Percentiles rank a stretch among this genome's conserved stretches.
Conservation (phyloP, 306 rosid species). For the Quercus bicolor region DNA sequence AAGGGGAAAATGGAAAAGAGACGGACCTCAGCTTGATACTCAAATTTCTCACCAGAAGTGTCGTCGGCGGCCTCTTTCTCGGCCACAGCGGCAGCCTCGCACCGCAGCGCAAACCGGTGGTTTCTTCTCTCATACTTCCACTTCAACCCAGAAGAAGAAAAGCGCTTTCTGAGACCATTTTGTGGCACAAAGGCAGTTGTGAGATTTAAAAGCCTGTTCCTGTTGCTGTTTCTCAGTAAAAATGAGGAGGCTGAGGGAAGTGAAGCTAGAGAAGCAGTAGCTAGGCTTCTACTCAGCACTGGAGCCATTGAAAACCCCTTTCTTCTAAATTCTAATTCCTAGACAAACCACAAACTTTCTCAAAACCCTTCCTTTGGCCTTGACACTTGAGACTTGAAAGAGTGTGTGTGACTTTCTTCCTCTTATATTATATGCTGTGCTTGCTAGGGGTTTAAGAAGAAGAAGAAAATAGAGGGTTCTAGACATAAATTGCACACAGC, state of each 20-base stretch:
- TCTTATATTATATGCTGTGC: neutral
- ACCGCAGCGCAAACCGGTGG: conserved; percentile 43
- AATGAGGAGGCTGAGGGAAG: conserved; percentile 62
- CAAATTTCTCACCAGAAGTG: conserved; percentile 69
- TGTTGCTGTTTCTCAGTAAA: conserved; percentile 21
- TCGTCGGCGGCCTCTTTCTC: conserved; percentile 80
- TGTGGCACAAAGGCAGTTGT: conserved; percentile 57
- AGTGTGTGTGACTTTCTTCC: no score
- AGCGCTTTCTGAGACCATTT: conserved; percentile 35
- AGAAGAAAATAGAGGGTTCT: conserved; percentile 34
- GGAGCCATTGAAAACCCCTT: conserved; percentile 58
- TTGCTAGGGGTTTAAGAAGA: conserved; percentile 35
- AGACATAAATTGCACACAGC: conserved; percentile 18
- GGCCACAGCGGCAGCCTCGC: conserved; percentile 84
- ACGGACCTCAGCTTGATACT: conserved; percentile 98
- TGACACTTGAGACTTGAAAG: no score
- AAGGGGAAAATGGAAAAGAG: conserved; percentile 1
- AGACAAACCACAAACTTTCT: neutral
- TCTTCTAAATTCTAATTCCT: no score
- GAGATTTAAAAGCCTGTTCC: conserved; percentile 30
- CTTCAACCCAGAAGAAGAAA: conserved; percentile 39
- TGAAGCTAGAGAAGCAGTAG: conserved; percentile 54
- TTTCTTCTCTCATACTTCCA: conserved; percentile 52
- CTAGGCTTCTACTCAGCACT: conserved; percentile 61
- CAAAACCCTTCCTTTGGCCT: no score